phyloP scores from a whole-genome alignment of 768 basidiomycete genomes.

The Russula earlei region DNA sequence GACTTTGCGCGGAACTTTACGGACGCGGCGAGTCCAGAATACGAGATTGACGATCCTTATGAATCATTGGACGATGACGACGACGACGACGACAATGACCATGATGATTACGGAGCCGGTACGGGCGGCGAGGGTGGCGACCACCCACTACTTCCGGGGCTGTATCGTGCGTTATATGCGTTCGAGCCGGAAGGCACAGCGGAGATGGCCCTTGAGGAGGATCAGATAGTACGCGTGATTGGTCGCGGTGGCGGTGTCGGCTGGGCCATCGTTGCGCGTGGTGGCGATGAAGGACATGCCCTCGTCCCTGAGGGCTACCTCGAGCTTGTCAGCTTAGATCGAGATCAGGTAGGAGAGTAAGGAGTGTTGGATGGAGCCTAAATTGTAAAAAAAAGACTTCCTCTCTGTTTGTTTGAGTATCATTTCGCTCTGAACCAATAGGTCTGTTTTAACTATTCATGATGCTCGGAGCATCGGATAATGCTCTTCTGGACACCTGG shows the following conservation, averaged over 20 bases:
- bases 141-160: slow-evolving; percentile 47
- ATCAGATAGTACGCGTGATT: slow-evolving; percentile 62
- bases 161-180: slow-evolving; percentile 69
- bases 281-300: slow-evolving; percentile 43
- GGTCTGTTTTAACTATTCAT: background rate
- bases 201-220: slow-evolving; percentile 75
- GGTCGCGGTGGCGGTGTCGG: slow-evolving; percentile 72
- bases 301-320: slow-evolving; percentile 76
- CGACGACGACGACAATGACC: slow-evolving; percentile 24
- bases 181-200: slow-evolving; percentile 76
- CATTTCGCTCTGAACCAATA: background rate
- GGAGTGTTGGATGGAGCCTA: background rate
- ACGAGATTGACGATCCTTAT: slow-evolving; percentile 21
- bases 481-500: no score
- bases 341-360: slow-evolving; percentile 8
- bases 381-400: slow-evolving; percentile 1
- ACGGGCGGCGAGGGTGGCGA: slow-evolving; percentile 25
- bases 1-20: slow-evolving; percentile 44
- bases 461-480: no score
- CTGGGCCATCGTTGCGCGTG: slow-evolving; percentile 62
- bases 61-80: slow-evolving; percentile 22
- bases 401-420: background rate
- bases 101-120: slow-evolving; percentile 15
- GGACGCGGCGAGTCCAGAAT: slow-evolving; percentile 24
- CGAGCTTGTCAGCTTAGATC: slow-evolving; percentile 40